Conservation (phyloP, 441 rosid genomes). For the Codiaeum variegatum region DNA sequence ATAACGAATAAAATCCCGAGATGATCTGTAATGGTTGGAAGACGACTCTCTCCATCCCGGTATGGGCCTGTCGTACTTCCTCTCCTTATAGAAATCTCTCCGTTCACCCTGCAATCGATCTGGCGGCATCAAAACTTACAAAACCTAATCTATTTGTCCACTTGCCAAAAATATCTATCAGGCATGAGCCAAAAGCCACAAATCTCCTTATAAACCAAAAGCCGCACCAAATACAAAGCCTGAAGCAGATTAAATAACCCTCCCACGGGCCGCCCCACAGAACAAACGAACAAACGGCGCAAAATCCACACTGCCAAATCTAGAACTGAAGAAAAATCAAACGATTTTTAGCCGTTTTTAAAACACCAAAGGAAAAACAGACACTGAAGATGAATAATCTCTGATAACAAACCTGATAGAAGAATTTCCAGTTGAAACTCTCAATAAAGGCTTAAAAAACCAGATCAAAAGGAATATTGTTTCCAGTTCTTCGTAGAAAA, state of each 20-base stretch:
- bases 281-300: background rate
- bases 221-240: conserved; percentile 9
- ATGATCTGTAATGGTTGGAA: conserved; percentile 46
- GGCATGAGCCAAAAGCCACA: conserved; percentile 8
- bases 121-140: conserved; percentile 76
- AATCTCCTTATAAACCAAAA: background rate
- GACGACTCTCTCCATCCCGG: conserved; percentile 78
- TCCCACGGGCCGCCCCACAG: background rate
- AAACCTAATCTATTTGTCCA: conserved; percentile 22
- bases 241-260: conserved; percentile 9
- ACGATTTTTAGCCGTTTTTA: background rate
- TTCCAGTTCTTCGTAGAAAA: background rate
- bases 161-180: background rate
- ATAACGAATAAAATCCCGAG: conserved; percentile 60
- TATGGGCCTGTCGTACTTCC: conserved; percentile 75
- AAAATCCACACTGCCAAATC: conserved; percentile 14
- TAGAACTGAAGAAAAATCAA: conserved; percentile 4
- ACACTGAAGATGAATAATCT: conserved; percentile 7
- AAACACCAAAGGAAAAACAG: background rate
- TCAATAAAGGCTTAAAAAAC: conserved; percentile 1
- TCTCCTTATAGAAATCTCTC: conserved; percentile 79
- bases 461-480: conserved; percentile 13
- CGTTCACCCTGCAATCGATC: conserved; percentile 90
- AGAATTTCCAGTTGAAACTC: conserved; percentile 19
- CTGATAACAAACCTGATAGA: conserved; percentile 8